Base-by-base conservation (phyloP, 2,329 filamentous ascomycete genomes). In the Diaporthe aspalathi region DNA sequence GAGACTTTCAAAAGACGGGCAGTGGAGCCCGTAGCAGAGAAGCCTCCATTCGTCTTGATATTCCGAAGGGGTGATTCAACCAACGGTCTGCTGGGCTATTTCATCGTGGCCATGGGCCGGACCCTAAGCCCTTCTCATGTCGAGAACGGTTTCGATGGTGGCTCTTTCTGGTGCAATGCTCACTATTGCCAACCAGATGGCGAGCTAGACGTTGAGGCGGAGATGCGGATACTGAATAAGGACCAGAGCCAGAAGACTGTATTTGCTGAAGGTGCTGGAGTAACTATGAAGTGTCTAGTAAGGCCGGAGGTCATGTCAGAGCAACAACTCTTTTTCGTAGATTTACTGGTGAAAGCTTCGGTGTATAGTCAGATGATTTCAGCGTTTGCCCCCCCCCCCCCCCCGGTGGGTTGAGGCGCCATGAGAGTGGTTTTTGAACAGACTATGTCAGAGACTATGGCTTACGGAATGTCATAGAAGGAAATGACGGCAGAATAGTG, bases 201-300 rank as follows among this genome's bases (percentile, higher is more conserved):
- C 1, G 43, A 63, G 11, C 47, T 63, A 6, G 22, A 49, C 9
- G 17, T 63, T 6, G 27, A 63, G 5, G 27, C 24, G 14, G 40
- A 63, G 40, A 32, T 35, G 20, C 24, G 27, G 17, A 32, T 45
- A 29, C 27, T 63, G 24, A 49, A 16, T 14, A n/a, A 63, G 20
- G 57, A 63, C 27, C 57, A 63, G 20, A 63, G 57, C 40, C 57
- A 49, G 40, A 63, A 63, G 57, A 63, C 57, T 16, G 40, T 63
- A 1, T 35, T 49, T 6, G 24, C 57, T 49, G 57, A 63, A 29
- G 57, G 57, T 9, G 57, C 57, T 35, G 57, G 57, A 29, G 57
- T 47, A 20, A 47, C 40, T 8, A 7, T 63, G 12, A 47, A 47
- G 11, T 49, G 43, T 24, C 4, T 63, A 9, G 57, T 49, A 20